phyloP scores from a whole-genome alignment of 768 basidiomycete species.

The Pleurotus salmoneostramineus region DNA sequence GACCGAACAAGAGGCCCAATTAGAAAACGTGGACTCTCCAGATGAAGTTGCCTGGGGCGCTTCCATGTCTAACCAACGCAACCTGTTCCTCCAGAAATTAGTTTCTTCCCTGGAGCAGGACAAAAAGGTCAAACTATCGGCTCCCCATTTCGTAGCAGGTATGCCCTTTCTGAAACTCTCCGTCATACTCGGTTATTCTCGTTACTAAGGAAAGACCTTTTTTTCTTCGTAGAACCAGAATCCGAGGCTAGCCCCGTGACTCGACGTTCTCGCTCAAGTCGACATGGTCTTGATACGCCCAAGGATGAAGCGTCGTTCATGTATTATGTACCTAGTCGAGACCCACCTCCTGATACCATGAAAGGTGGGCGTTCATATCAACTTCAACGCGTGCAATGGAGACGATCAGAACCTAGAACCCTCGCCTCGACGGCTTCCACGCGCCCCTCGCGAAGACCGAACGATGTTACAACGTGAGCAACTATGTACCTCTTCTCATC shows the following conservation, averaged over 20 bases:
- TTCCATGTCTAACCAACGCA: constrained; percentile 69
- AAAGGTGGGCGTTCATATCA: constrained; percentile 6
- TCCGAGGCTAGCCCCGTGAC: constrained; percentile 20
- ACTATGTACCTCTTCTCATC: constrained; percentile 6
- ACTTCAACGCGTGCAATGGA: not conserved
- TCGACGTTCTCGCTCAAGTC: constrained; percentile 28
- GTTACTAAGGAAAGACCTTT: not conserved
- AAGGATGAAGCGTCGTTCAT: constrained; percentile 41
- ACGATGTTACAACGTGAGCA: constrained; percentile 46
- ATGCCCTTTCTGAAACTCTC: constrained; percentile 4
- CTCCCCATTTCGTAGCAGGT: constrained; percentile 48
- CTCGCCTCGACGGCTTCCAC: constrained; percentile 8
- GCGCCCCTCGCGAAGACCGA: constrained; percentile 23
- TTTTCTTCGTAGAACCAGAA: constrained; percentile 16
- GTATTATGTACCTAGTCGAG: constrained; percentile 44
- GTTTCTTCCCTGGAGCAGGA: constrained; percentile 53
- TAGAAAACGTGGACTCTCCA: constrained; percentile 74
- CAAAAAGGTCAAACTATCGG: constrained; percentile 38
- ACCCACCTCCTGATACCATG: constrained; percentile 19
- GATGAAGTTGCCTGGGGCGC: constrained; percentile 79
- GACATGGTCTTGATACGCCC: constrained; percentile 30
- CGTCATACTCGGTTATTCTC: no score
- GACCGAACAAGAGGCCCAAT: constrained; percentile 45
- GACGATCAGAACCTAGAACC: constrained; percentile 1
- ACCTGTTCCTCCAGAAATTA: constrained; percentile 66